Conservation (phyloP, 2,329 filamentous ascomycete species). For the Tolypocladium endophyticum region DNA sequence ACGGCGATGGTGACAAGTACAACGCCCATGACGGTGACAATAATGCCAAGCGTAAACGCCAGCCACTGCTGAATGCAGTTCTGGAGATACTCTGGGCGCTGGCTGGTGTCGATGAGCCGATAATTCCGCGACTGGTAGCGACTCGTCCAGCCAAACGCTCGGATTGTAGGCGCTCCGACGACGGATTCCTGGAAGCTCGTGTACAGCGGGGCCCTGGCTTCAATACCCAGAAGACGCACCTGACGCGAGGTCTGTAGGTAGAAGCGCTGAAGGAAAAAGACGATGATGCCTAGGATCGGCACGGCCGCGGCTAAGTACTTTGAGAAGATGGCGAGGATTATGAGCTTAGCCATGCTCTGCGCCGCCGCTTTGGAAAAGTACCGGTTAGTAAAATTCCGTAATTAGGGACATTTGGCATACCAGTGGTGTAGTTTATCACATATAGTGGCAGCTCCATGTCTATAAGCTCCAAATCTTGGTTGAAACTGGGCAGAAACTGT, state of each 20-base stretch:
- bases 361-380: not conserved
- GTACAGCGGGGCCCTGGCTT: not conserved
- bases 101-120: not conserved
- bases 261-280: not conserved
- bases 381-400: not conserved
- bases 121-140: not conserved
- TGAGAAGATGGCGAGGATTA: not conserved
- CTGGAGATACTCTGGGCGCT: not conserved
- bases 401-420: not conserved
- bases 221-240: not conserved
- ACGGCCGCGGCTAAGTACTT: not conserved
- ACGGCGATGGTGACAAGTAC: not conserved
- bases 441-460: not conserved
- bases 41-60: not conserved
- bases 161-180: not conserved
- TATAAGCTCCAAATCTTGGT: not conserved
- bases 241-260: not conserved
- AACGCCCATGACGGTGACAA: not conserved
- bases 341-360: not conserved
- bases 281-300: not conserved
- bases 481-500: not conserved
- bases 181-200: not conserved
- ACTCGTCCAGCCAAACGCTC: not conserved
- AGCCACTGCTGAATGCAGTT: not conserved
- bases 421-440: too few relatives aligned